Percentiles rank a stretch among this genome's conserved stretches.
phyloP scores from a whole-genome alignment of 2,329 filamentous ascomycete genomes.

The Diaporthe sp. region DNA sequence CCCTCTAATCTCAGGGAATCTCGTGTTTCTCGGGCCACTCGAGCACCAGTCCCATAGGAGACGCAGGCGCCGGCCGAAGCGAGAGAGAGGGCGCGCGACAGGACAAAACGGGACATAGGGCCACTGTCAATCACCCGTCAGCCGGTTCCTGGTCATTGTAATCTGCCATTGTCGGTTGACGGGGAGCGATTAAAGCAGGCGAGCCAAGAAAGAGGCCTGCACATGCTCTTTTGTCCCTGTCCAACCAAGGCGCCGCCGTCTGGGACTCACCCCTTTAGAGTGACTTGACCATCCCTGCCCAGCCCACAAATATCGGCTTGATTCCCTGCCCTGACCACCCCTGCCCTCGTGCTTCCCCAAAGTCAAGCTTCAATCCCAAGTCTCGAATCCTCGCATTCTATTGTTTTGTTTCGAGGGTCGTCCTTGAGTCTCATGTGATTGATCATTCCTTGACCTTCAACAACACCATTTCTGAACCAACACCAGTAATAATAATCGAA shows the following conservation, averaged over 20 bases:
- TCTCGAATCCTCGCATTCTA: background rate
- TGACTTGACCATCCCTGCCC: conserved; percentile 22
- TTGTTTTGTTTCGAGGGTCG: conserved; percentile 12
- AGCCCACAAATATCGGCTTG: conserved; percentile 24
- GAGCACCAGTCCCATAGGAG: conserved; percentile 27
- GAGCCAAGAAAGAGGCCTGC: conserved; percentile 22
- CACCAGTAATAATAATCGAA: background rate
- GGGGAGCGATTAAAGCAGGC: background rate
- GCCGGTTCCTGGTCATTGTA: conserved; percentile 4
- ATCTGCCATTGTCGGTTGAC: conserved; percentile 18
- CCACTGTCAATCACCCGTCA: background rate
- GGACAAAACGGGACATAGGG: conserved; percentile 7
- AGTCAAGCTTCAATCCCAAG: conserved; percentile 9
- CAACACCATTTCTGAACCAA: background rate
- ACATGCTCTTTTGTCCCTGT: background rate
- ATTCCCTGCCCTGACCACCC: background rate
- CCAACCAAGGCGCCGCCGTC: conserved; percentile 25
- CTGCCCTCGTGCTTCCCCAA: background rate
- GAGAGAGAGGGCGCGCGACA: conserved; percentile 8
- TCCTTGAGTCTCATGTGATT: background rate
- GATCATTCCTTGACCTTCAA: background rate
- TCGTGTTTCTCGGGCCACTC: conserved; percentile 23
- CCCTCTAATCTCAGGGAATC: conserved; percentile 17
- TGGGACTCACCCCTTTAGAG: conserved; percentile 9
- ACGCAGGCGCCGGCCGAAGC: conserved; percentile 12